A percentile compares a stretch with the other conserved stretches of the same genome.
Evolutionary conservation across 148 eudicot species (phyloP).

Genomic region (Beta vulgaris): DNA sequence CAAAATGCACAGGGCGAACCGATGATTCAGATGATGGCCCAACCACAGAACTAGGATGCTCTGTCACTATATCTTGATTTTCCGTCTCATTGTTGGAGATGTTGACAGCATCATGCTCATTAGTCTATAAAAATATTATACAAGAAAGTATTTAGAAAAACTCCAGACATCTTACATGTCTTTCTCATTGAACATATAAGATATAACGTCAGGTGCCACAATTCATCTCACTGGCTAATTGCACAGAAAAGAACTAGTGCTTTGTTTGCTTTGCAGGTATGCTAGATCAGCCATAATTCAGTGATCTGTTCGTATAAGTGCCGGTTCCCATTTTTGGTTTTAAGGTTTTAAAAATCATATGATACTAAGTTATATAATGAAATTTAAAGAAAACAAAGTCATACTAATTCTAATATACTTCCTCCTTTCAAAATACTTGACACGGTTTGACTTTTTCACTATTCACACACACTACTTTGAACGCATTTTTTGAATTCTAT

Average conservation of each 20-base stretch:
- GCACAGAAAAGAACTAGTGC: not conserved
- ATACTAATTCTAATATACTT: no score
- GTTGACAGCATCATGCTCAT: slow-evolving; percentile 39
- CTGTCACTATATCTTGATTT: slow-evolving; percentile 34
- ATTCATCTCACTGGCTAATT: not conserved
- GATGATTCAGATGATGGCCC: slow-evolving; percentile 44
- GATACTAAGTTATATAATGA: no score
- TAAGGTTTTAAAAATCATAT: no score
- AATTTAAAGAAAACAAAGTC: no score
- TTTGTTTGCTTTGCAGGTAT: no score
- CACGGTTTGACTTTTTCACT: no score
- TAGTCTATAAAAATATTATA: slow-evolving; percentile 24
- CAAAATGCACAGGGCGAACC: slow-evolving; percentile 30
- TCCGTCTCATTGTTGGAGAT: slow-evolving; percentile 36
- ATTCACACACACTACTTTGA: no score
- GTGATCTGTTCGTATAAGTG: no score
- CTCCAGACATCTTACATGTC: not conserved
- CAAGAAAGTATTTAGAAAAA: not conserved
- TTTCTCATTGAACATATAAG: not conserved
- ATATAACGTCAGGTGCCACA: not conserved
- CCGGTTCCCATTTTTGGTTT: no score
- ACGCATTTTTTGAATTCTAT: no score
- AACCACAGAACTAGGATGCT: slow-evolving; percentile 39
- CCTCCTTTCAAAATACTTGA: no score
- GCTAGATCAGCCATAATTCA: no score